These are phyloP conservation scores for Tubosaeta sp. DNA, from an alignment of 768 basidiomycete species.

Conservation along the genomic window DNA sequence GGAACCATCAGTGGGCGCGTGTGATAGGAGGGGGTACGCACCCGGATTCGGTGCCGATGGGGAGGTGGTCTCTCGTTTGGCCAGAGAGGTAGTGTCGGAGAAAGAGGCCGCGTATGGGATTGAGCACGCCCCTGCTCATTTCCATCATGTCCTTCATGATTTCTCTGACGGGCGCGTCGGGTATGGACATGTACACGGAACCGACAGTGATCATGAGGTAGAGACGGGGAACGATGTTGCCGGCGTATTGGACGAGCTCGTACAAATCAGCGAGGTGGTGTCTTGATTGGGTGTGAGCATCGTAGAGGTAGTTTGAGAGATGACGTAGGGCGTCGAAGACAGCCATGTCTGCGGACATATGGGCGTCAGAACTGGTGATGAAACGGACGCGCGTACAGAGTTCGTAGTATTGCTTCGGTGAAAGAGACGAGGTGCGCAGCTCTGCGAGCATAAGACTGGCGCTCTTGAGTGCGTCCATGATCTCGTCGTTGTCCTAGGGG, in stretches of 20 bases:
- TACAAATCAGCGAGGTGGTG: conserved; percentile 98
- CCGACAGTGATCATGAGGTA: conserved; percentile 99
- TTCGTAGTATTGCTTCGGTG: conserved; percentile 98
- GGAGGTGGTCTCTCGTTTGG: conserved; percentile 94
- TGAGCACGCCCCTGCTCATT: conserved; percentile 95
- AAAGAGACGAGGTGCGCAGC: conserved; percentile 86
- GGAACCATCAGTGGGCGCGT: neutral
- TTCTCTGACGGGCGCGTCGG: conserved; percentile 96
- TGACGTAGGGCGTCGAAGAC: conserved; percentile 96
- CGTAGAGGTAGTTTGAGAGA: conserved; percentile 93
- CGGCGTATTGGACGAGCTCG: conserved; percentile 99
- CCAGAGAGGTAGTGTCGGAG: conserved; percentile 95
- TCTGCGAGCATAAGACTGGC: conserved; percentile 98
- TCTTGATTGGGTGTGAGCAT: conserved; percentile 85
- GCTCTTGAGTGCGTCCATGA: conserved; percentile 98
- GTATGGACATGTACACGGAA: conserved; percentile 97
- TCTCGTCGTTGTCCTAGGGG: conserved; percentile 81
- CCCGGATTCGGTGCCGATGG: conserved; percentile 82
- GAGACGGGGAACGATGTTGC: conserved; percentile 89
- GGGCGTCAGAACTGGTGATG: neutral
- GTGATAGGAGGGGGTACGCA: conserved; percentile 32
- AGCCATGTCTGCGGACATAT: conserved; percentile 75
- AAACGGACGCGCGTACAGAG: conserved; percentile 57
- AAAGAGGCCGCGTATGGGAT: conserved; percentile 96
- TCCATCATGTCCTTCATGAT: conserved; percentile 99